A percentile compares a stretch with the other conserved stretches of the same genome.
These are phyloP conservation scores for Fomes fomentarius DNA, from an alignment of 1,284 basidiomycete genomes.

Conservation along the genomic window DNA sequence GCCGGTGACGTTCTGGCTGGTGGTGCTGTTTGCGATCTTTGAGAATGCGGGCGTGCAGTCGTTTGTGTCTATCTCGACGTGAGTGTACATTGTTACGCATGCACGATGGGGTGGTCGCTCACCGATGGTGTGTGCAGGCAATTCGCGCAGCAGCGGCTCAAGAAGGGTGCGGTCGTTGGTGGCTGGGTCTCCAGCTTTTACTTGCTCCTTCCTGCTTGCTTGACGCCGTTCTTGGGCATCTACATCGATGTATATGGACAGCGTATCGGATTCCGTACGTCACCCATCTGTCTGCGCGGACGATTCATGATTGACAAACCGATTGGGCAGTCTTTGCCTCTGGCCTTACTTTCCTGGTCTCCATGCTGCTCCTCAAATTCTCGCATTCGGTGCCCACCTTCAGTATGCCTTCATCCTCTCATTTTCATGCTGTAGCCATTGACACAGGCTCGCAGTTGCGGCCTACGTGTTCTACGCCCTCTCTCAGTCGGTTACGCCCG, in stretches of 20 bases:
- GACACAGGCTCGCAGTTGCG: slow-evolving; percentile 33
- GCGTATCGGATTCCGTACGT: slow-evolving; percentile 44
- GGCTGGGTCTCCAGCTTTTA: slow-evolving; percentile 54
- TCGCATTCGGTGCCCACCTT: slow-evolving; percentile 44
- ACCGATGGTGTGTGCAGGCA: slow-evolving; percentile 30
- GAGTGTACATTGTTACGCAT: slow-evolving; percentile 10
- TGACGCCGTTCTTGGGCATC: slow-evolving; percentile 48
- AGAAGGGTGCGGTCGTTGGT: slow-evolving; percentile 49
- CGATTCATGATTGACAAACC: neutral
- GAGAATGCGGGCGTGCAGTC: slow-evolving; percentile 51
- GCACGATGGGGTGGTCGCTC: neutral
- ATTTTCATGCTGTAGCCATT: neutral
- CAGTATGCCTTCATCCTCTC: slow-evolving; percentile 29
- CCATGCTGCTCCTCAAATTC: slow-evolving; percentile 47
- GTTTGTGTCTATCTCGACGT: slow-evolving; percentile 52
- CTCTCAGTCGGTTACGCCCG: slow-evolving; percentile 46
- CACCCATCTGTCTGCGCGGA: neutral
- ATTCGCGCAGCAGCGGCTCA: slow-evolving; percentile 47
- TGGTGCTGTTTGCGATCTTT: slow-evolving; percentile 45
- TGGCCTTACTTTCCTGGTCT: slow-evolving; percentile 43
- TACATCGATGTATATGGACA: slow-evolving; percentile 47
- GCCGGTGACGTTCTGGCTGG: slow-evolving; percentile 46
- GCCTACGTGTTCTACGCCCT: slow-evolving; percentile 50
- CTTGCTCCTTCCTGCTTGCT: slow-evolving; percentile 44
- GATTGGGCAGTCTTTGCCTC: slow-evolving; percentile 42